Conservation (phyloP, 805 yeast genomes). For the Hanseniaspora vineae region DNA sequence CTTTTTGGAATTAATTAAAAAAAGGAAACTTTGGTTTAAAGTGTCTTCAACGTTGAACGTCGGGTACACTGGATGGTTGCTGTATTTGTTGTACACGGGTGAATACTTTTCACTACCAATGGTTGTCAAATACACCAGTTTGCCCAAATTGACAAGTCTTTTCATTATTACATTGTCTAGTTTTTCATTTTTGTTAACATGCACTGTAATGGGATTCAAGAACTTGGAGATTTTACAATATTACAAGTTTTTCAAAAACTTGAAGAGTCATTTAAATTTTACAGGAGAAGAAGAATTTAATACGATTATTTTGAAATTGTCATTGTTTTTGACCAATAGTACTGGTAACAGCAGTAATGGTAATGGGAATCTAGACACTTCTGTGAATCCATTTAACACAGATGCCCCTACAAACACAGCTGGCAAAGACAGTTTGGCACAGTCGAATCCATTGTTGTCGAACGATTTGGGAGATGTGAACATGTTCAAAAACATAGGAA, state of each 20-base stretch:
- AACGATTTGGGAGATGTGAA: background rate
- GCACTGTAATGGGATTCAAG: slow-evolving; percentile 29
- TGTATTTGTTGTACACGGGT: slow-evolving; percentile 28
- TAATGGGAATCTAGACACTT: too few species aligned
- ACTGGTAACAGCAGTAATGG: too few species aligned
- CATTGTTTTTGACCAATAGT: slow-evolving; percentile 9
- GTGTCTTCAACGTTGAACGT: slow-evolving; percentile 52
- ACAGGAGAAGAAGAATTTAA: slow-evolving; percentile 23
- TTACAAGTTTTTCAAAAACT: slow-evolving; percentile 18
- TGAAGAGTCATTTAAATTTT: slow-evolving; percentile 19
- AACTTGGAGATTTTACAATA: slow-evolving; percentile 14
- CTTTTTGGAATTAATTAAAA: slow-evolving; percentile 41
- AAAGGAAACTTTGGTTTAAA: slow-evolving; percentile 42
- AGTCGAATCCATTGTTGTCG: background rate
- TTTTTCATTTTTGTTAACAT: slow-evolving; percentile 43
- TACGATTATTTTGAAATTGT: slow-evolving; percentile 12
- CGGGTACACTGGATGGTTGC: slow-evolving; percentile 35
- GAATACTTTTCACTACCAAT: slow-evolving; percentile 37
- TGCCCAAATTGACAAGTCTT: slow-evolving; percentile 53
- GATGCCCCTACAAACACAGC: background rate
- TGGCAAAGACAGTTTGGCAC: background rate
- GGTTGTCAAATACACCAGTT: slow-evolving; percentile 42
- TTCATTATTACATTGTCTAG: slow-evolving; percentile 38
- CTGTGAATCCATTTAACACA: too few species aligned
- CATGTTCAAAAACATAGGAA: background rate